These are phyloP conservation scores for Trichophyton schoenleinii DNA, from an alignment of 2,329 filamentous ascomycete genomes.

Conservation along the genomic window DNA sequence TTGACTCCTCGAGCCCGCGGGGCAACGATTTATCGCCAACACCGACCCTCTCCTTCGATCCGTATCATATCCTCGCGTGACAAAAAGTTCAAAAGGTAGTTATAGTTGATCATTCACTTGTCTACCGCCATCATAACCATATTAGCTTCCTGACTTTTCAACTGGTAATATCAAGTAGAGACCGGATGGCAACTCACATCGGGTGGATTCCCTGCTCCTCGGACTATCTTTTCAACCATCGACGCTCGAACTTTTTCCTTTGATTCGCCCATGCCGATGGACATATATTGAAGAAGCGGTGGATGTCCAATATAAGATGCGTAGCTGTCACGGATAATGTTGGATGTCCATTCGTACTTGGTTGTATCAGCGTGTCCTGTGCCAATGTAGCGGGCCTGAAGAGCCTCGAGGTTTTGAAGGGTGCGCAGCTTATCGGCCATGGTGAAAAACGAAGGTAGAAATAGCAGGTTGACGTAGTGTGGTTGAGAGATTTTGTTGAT, in stretches of 20 bases:
- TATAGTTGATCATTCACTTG: not conserved
- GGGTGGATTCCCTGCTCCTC: conserved; percentile 53
- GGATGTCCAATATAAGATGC: conserved; percentile 82
- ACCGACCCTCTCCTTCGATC: not conserved
- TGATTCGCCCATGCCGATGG: conserved; percentile 75
- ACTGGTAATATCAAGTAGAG: not conserved
- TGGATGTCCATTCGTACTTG: conserved; percentile 93
- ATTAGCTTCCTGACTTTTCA: not conserved
- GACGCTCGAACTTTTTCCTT: conserved; percentile 65
- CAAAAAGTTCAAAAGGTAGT: not conserved
- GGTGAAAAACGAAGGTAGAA: conserved; percentile 10
- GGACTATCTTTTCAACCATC: conserved; percentile 63
- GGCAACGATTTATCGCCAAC: not conserved
- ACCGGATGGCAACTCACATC: conserved; percentile 34
- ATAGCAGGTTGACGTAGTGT: too few species aligned
- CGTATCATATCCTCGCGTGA: not conserved
- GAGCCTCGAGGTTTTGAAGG: conserved; percentile 91
- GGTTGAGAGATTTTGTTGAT: not conserved
- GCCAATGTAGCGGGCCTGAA: conserved; percentile 90
- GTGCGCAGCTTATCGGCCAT: conserved; percentile 95
- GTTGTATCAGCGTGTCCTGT: conserved; percentile 95
- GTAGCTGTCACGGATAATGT: conserved; percentile 88
- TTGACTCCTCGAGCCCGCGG: not conserved
- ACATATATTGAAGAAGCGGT: conserved; percentile 75
- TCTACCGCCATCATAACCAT: not conserved